Conservation (phyloP, 1,284 basidiomycete species). For the Austropuccinia psidii region DNA sequence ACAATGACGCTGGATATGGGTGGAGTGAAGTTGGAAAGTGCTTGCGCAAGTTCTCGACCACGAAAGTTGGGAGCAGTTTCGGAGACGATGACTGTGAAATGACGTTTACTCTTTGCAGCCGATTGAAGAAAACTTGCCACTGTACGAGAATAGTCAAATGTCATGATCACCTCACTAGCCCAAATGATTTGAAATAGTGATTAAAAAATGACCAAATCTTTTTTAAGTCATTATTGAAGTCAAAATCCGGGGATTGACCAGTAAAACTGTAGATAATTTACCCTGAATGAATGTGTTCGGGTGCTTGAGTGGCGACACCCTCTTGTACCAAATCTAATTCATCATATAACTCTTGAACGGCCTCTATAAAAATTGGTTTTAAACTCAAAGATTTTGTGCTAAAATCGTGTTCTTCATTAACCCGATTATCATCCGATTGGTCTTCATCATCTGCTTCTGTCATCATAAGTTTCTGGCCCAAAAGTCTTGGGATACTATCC, state of each 20-base stretch:
- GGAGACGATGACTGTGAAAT: slow-evolving; percentile 33
- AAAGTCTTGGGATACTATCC: slow-evolving; percentile 22
- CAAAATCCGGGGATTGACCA: background rate
- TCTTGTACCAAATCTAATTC: slow-evolving; percentile 28
- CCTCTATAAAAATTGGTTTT: slow-evolving; percentile 36
- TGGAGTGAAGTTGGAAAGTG: slow-evolving; percentile 1
- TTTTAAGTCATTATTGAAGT: background rate
- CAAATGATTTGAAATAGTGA: background rate
- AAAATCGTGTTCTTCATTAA: slow-evolving; percentile 17
- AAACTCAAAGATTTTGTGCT: slow-evolving; percentile 8
- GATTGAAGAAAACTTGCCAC: slow-evolving; percentile 33
- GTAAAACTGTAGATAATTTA: too few species aligned
- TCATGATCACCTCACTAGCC: slow-evolving; percentile 33
- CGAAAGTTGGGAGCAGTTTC: slow-evolving; percentile 25
- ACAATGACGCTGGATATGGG: slow-evolving; percentile 14
- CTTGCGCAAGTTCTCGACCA: slow-evolving; percentile 8
- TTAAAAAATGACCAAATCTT: background rate
- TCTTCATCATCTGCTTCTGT: slow-evolving; percentile 1
- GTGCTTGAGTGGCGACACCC: slow-evolving; percentile 28
- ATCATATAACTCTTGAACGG: slow-evolving; percentile 35
- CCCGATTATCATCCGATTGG: background rate
- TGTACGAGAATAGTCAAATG: slow-evolving; percentile 30
- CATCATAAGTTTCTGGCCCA: slow-evolving; percentile 20
- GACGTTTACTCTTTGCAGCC: slow-evolving; percentile 15
- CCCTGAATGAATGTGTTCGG: slow-evolving; percentile 36